Conservation (phyloP, 1,284 basidiomycete species). For the Grifola frondosa region DNA sequence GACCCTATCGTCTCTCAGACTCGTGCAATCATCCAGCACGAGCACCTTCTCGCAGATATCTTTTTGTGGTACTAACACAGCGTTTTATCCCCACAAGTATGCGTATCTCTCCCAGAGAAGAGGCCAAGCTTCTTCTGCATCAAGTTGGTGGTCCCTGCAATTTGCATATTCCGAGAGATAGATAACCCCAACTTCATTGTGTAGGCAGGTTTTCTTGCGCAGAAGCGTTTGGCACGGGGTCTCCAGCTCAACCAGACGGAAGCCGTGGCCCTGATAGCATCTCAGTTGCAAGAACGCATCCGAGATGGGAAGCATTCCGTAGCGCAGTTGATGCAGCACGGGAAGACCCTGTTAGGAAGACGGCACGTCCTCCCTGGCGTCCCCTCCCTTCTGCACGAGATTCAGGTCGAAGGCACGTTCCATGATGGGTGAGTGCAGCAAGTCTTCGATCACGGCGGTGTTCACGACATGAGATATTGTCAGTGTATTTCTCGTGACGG, state of each 20-base stretch:
- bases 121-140: constrained; percentile 40
- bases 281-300: constrained; percentile 91
- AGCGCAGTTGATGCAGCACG: constrained; percentile 88
- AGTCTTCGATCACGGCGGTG: constrained; percentile 1
- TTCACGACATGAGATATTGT: constrained; percentile 11
- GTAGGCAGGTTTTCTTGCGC: constrained; percentile 84
- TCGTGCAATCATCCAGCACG: too few relatives aligned
- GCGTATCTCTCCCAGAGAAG: constrained; percentile 39
- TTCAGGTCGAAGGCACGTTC: constrained; percentile 94
- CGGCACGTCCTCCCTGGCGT: constrained; percentile 88
- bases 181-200: constrained; percentile 3
- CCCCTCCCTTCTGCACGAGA: constrained; percentile 66
- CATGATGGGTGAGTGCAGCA: constrained; percentile 63
- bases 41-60: too few relatives aligned
- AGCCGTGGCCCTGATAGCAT: constrained; percentile 86
- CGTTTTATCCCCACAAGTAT: constrained; percentile 25
- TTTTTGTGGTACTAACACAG: too few relatives aligned
- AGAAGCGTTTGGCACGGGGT: constrained; percentile 92
- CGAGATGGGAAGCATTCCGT: constrained; percentile 93
- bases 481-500: constrained; percentile 91
- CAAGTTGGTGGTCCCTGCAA: constrained; percentile 28
- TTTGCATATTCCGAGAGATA: background rate
- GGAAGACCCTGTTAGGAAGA: constrained; percentile 86
- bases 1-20: too few relatives aligned
- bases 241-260: constrained; percentile 86